phyloP scores from a whole-genome alignment of 305 asterid genomes.

The Fraxinus ornus region DNA sequence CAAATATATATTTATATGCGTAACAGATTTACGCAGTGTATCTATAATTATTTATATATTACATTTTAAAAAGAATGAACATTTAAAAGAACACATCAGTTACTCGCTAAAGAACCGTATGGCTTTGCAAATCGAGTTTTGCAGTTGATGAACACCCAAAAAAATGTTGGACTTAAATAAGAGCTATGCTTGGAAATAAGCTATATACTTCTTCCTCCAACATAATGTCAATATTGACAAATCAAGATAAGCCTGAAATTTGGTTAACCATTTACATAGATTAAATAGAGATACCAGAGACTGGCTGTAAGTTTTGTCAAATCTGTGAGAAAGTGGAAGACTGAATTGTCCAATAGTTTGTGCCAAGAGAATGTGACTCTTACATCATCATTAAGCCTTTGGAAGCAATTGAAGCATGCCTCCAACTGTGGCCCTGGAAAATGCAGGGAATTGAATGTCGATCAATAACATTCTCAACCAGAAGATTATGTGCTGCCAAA shows the following conservation, averaged over 20 bases:
- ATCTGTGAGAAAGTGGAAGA: slow-evolving; percentile 29
- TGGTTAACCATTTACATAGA: neutral
- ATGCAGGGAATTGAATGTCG: slow-evolving; percentile 38
- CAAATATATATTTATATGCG: neutral
- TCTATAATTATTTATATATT: neutral
- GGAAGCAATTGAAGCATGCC: slow-evolving; percentile 41
- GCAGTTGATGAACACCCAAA: neutral
- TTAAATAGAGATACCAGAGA: slow-evolving; percentile 26
- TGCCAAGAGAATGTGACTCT: slow-evolving; percentile 33
- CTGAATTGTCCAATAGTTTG: slow-evolving; percentile 20
- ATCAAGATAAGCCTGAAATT: slow-evolving; percentile 18
- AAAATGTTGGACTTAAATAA: neutral
- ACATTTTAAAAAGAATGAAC: neutral
- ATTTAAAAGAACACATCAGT: neutral
- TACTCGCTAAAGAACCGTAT: neutral
- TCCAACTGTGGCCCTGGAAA: slow-evolving; percentile 61
- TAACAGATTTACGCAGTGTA: neutral
- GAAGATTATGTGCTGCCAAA: slow-evolving; percentile 33
- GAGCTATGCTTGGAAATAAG: neutral
- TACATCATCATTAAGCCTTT: slow-evolving; percentile 31
- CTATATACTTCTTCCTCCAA: neutral
- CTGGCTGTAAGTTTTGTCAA: slow-evolving; percentile 28
- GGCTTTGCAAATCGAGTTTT: neutral
- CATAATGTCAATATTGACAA: slow-evolving; percentile 6
- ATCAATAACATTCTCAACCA: slow-evolving; percentile 38